These are phyloP conservation scores for Aureobasidium sp. DNA, from an alignment of 2,329 filamentous ascomycete species.

Conservation along the genomic window DNA sequence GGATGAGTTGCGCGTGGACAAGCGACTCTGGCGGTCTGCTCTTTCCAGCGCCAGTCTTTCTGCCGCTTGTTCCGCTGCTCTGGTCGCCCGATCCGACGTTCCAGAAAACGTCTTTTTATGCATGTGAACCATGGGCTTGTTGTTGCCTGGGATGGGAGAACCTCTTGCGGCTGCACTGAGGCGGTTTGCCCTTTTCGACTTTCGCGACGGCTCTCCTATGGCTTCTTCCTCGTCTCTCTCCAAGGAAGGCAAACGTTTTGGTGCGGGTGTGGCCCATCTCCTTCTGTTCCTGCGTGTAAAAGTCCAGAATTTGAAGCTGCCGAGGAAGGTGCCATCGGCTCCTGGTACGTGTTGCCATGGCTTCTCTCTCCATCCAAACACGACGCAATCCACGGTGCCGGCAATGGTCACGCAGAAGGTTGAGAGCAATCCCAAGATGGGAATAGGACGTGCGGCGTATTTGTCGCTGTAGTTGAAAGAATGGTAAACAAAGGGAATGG, in stretches of 20 bases:
- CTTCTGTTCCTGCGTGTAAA: conserved; percentile 9
- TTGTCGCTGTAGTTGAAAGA: conserved; percentile 49
- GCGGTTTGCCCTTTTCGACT: not conserved
- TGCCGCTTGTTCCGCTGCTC: conserved; percentile 29
- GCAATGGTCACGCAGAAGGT: conserved; percentile 55
- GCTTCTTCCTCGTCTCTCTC: not conserved
- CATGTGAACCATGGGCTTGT: conserved; percentile 9
- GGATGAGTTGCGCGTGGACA: not conserved
- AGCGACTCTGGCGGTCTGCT: conserved; percentile 17
- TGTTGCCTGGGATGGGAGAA: not conserved
- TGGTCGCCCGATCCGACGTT: conserved; percentile 23
- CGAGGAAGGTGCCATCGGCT: conserved; percentile 33
- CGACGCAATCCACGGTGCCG: conserved; percentile 56
- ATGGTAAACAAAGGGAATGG: conserved; percentile 60
- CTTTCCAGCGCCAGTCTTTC: conserved; percentile 32
- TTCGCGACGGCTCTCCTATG: not conserved
- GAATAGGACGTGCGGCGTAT: conserved; percentile 45
- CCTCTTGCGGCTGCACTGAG: not conserved
- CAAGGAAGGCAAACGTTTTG: not conserved
- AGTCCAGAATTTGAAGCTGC: conserved; percentile 29
- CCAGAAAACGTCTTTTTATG: conserved; percentile 24
- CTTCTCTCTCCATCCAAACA: conserved; percentile 62
- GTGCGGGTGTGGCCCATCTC: not conserved
- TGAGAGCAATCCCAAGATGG: conserved; percentile 46
- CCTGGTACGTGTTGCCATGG: conserved; percentile 55